Evolutionary conservation across 2,329 filamentous ascomycete genomes (phyloP), one percentile per base, ranked within the genome.

Genomic region (Pyrenophora graminea): DNA sequence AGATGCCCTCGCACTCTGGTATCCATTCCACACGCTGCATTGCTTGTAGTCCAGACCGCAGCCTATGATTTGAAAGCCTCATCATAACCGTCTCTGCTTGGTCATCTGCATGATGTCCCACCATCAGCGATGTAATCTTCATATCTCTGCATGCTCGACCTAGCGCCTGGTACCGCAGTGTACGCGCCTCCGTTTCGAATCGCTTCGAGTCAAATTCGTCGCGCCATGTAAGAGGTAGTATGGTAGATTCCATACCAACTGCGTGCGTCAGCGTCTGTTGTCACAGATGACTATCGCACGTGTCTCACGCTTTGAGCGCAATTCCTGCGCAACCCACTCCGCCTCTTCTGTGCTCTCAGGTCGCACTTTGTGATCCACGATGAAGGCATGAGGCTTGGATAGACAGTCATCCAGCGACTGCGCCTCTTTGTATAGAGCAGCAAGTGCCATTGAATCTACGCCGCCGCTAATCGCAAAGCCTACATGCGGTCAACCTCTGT

Each of bases 371-470:
- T 87, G 85, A 59, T 87, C 83, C 10, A 87, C 81, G 31, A 87
- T 80, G 61, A 86, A 84, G 0, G 79, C 83, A 38, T 77, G 78
- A 17, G 82, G 75, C 12, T 68, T 23, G 18, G 63, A 59, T 39
- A 49, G 62, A 40, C 9, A 19, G 4, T 10, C 7, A n/a, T 58
- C 33, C 2, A 32, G 38, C 59, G 32, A 45, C 38, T 45, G 46
- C 40, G 54, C 59, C 39, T 62, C 59, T 39, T 77, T 73, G 68
- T 89, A 90, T 31, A 97, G 81, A 53, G 80, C 85, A 48, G 91
- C 91, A 53, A 99, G 79, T 23, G 93, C 93, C 92, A 97, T 99
- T n/a, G 93, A 97, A 73, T 99, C 94, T 33, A 94, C 89, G 6
- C 94, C 94, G 19, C 94, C 94, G 67, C 92, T 97, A 55, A 97